phyloP scores from a whole-genome alignment of 106 monocot species.

The Triglochin maritima region DNA sequence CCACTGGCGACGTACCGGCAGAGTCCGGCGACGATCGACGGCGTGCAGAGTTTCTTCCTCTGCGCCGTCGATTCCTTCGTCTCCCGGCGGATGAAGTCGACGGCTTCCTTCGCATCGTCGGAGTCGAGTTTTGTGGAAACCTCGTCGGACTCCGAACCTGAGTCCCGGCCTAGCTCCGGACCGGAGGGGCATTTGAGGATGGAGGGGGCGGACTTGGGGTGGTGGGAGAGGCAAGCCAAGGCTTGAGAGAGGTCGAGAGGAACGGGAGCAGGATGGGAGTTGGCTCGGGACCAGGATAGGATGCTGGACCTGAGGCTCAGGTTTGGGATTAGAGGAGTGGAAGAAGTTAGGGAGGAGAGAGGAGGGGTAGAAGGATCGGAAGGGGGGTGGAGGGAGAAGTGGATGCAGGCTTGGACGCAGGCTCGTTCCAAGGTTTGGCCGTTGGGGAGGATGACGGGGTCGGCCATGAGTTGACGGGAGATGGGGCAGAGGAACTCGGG shows the following conservation, averaged over 20 bases:
- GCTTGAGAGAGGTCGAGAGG: background rate
- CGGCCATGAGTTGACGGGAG: slow-evolving; percentile 68
- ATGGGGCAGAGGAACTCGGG: slow-evolving; percentile 72
- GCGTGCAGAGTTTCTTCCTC: slow-evolving; percentile 4
- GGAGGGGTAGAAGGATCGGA: background rate
- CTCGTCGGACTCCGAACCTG: no score
- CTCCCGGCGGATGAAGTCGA: slow-evolving; percentile 3
- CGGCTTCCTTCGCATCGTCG: background rate
- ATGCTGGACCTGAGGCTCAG: slow-evolving; percentile 42
- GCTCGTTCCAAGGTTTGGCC: slow-evolving; percentile 72
- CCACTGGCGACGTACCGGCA: slow-evolving; percentile 20
- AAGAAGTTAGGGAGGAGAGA: slow-evolving; percentile 8
- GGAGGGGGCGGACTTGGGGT: background rate
- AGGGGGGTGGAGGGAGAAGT: slow-evolving; percentile 34
- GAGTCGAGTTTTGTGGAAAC: no score
- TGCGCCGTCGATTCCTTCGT: background rate
- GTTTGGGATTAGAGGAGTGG: slow-evolving; percentile 50
- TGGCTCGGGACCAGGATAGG: slow-evolving; percentile 33
- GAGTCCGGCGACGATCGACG: slow-evolving; percentile 30
- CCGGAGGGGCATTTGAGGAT: background rate
- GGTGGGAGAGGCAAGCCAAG: background rate
- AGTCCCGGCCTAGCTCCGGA: background rate
- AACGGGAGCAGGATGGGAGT: slow-evolving; percentile 1
- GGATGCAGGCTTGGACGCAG: slow-evolving; percentile 57
- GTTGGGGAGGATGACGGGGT: slow-evolving; percentile 68